Conservation (phyloP, 805 yeast genomes). For the Teunomyces atbi region DNA sequence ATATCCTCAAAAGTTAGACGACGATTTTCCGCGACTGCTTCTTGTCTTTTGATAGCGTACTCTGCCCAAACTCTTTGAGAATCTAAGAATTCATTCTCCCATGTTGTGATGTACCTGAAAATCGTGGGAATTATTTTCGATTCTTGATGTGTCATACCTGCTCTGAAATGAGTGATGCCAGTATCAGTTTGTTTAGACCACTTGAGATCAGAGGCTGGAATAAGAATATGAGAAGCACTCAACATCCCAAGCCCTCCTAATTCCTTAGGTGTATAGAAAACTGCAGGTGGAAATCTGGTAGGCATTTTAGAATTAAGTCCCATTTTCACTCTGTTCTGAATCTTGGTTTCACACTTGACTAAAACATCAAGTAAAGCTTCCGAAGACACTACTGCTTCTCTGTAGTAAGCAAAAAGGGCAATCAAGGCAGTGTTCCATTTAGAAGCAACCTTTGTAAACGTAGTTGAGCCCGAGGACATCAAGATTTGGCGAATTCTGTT, state of each 20-base stretch:
- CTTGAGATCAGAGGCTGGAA: constrained; percentile 86
- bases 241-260: constrained; percentile 97
- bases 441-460: constrained; percentile 90
- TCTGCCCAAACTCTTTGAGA: constrained; percentile 98
- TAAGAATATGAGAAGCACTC: constrained; percentile 92
- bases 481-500: constrained; percentile 84
- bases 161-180: constrained; percentile 89
- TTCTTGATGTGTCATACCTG: constrained; percentile 86
- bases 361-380: constrained; percentile 72
- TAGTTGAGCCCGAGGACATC: constrained; percentile 94
- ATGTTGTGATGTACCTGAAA: constrained; percentile 86
- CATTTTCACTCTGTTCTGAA: constrained; percentile 90
- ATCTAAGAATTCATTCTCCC: constrained; percentile 95
- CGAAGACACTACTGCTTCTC: constrained; percentile 91
- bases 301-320: constrained; percentile 99
- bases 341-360: constrained; percentile 88
- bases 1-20: constrained; percentile 88
- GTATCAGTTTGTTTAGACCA: constrained; percentile 95
- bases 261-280: constrained; percentile 95
- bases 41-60: constrained; percentile 84
- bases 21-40: constrained; percentile 81
- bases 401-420: constrained; percentile 80
- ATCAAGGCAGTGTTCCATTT: constrained; percentile 95
- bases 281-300: constrained; percentile 97
- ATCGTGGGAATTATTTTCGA: constrained; percentile 86